Conservation (phyloP, 2,329 filamentous ascomycete species). For the Amesomyces nigricolor region DNA sequence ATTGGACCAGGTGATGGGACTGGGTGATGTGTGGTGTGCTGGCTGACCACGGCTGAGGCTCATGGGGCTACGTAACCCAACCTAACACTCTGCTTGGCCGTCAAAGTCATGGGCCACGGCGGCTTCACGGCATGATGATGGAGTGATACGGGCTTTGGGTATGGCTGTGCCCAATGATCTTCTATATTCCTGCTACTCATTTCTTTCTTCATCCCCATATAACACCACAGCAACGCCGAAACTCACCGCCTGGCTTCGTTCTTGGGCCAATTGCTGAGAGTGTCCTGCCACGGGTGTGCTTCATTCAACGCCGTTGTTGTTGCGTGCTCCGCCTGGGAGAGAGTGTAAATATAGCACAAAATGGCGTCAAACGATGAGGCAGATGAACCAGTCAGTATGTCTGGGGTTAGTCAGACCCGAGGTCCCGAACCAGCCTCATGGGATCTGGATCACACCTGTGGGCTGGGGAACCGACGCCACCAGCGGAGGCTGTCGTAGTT, state of each 20-base stretch:
- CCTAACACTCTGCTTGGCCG: background rate
- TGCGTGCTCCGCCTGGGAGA: background rate
- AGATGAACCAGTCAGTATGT: no score
- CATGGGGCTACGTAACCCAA: background rate
- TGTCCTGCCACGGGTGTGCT: background rate
- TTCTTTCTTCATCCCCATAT: background rate
- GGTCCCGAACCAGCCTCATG: no score
- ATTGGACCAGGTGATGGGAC: background rate
- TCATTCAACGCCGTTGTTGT: background rate
- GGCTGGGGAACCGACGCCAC: no score
- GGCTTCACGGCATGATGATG: slow-evolving; percentile 1
- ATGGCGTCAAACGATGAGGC: no score
- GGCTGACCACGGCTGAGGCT: slow-evolving; percentile 1
- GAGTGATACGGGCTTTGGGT: background rate
- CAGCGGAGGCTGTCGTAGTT: no score
- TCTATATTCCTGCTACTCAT: background rate
- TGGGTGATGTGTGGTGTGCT: background rate
- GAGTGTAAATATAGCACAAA: background rate
- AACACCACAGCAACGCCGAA: background rate
- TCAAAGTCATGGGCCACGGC: background rate
- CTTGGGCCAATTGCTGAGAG: slow-evolving; percentile 3
- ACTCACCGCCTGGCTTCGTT: background rate
- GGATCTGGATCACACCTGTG: no score
- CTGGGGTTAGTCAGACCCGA: no score
- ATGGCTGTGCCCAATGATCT: background rate